Base-by-base conservation (phyloP, 208 protist genomes). In the Acanthamoeba divionensis region DNA sequence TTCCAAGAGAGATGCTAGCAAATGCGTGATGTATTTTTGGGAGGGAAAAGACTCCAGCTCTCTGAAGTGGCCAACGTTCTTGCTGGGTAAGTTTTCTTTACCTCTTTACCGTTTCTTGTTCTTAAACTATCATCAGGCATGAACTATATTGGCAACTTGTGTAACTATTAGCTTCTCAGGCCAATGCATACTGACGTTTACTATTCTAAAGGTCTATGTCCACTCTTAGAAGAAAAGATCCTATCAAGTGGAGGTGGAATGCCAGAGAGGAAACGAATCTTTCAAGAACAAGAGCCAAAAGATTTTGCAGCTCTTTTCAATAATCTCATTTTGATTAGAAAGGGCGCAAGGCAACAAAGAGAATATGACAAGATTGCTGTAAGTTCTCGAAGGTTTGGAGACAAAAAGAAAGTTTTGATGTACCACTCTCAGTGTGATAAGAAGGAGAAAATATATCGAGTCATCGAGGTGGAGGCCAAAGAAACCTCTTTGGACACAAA, bases 11-110 rank as follows among this genome's bases (percentile, higher is more conserved):
- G 66, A 77, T 45, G 12, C 18, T 5, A 18, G 66, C 6, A 18
- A 77, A 29, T 77, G 66, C 41, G 66, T 77, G 6, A 29, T 77
- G 24, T 77, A 77, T 45, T 77, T 77, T 29, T 77, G 66, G 66
- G 66, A 77, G 33, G 66, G 66, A 36, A 48, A 48, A 10, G 38
- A 10, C 66, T 36, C 66, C 38, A 54, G 41, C 31, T 38, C 12
- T 7, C 38, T 77, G 24, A 77, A 50, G 66, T 77, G 66, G 66
- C 66, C 66, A 18, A 77, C 66, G 24, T 77, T 77, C 66, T 45
- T 38, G 2, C 66, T 77, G 10, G 66, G 66, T 45, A n/a, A n/a
- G n/a, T n/a, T n/a, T n/a, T n/a, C n/a, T 77, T 45, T 77, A 38
- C 38, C 66, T 45, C 13, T 21, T 29, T 6, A 36, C 52, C 66